phyloP scores from a whole-genome alignment of 768 basidiomycete genomes.

The Suillus ampliporus region DNA sequence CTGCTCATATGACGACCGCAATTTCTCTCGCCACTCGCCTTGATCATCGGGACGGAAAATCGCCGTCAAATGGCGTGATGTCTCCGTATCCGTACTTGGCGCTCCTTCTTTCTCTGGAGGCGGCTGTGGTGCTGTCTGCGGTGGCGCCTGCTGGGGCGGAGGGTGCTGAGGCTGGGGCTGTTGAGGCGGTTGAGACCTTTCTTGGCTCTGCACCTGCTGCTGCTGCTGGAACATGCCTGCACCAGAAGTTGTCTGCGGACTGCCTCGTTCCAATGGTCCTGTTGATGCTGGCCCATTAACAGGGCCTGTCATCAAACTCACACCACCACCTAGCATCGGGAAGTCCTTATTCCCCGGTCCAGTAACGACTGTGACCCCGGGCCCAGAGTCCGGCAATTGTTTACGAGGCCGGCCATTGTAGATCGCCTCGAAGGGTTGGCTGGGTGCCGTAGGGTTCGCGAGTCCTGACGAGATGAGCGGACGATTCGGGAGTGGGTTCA shows the following conservation, averaged over 20 bases:
- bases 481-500: constrained; percentile 94
- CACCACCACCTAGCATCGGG: constrained; percentile 57
- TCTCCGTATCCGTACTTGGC: constrained; percentile 22
- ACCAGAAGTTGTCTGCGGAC: constrained; percentile 38
- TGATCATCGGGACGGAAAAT: constrained; percentile 89
- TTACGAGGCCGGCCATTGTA: constrained; percentile 86
- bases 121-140: constrained; percentile 11
- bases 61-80: constrained; percentile 53
- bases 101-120: constrained; percentile 17
- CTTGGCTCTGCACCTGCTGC: constrained; percentile 26
- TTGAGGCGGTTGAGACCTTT: constrained; percentile 30
- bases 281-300: constrained; percentile 54
- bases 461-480: constrained; percentile 54
- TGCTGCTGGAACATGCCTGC: constrained; percentile 49
- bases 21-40: constrained; percentile 85
- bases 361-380: constrained; percentile 34
- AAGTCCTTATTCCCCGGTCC: constrained; percentile 60
- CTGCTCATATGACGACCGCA: constrained; percentile 66
- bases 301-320: constrained; percentile 57
- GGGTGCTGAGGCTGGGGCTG: constrained; percentile 51
- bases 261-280: constrained; percentile 58
- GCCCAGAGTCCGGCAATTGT: constrained; percentile 64
- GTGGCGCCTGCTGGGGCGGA: constrained; percentile 24
- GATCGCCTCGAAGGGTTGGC: constrained; percentile 67
- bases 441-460: constrained; percentile 21